These are phyloP conservation scores for Boletus bicolor DNA, from an alignment of 768 basidiomycete genomes.

Conservation along the genomic window DNA sequence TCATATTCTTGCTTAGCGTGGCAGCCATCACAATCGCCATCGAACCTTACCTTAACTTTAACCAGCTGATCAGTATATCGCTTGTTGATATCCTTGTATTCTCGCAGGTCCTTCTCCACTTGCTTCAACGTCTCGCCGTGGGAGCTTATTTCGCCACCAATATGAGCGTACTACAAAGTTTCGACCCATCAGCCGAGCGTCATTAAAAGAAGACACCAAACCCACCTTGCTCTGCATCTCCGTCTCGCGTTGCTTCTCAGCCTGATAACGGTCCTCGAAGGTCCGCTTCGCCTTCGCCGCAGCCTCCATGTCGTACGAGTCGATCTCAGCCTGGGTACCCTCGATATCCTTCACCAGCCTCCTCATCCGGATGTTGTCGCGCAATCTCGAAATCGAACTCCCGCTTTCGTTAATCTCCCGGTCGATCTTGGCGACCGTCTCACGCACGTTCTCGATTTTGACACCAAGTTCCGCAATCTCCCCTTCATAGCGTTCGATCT, in stretches of 20 bases:
- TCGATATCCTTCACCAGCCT: conserved; percentile 64
- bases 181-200: conserved; percentile 3
- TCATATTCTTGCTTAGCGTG: neutral
- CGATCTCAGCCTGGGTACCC: conserved; percentile 67
- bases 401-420: conserved; percentile 78
- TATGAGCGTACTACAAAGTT: conserved; percentile 61
- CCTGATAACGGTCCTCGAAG: conserved; percentile 77
- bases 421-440: conserved; percentile 56
- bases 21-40: neutral
- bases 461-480: conserved; percentile 42
- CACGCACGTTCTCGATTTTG: conserved; percentile 40
- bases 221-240: conserved; percentile 66
- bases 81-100: conserved; percentile 85
- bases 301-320: conserved; percentile 75
- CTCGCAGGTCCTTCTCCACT: conserved; percentile 67
- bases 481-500: conserved; percentile 47
- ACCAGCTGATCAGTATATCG: conserved; percentile 88
- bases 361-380: conserved; percentile 81
- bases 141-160: conserved; percentile 80
- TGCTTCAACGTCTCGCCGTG: conserved; percentile 62
- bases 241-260: conserved; percentile 69
- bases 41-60: conserved; percentile 76
- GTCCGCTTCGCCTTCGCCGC: conserved; percentile 80
- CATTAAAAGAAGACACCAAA: conserved; percentile 1
- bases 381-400: conserved; percentile 63